Percentiles rank a stretch among this genome's conserved stretches.
Evolutionary conservation across 140 eudicot species (phyloP).

Genomic region (Anethum foeniculum): DNA sequence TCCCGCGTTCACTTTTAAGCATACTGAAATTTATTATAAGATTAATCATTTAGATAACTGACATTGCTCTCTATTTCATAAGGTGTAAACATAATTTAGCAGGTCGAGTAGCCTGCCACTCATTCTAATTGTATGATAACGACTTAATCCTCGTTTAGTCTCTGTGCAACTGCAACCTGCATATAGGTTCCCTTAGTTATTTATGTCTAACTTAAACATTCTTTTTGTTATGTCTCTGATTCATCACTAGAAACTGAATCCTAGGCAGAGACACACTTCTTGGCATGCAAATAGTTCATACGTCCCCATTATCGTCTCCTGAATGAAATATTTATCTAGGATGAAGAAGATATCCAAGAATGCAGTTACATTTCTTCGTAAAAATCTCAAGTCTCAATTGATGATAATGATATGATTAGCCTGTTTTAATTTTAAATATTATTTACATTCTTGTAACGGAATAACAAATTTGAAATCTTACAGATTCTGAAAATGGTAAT

Average conservation of each 20-base stretch:
- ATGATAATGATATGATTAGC: too few species aligned
- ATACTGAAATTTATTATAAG: background rate
- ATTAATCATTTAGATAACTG: background rate
- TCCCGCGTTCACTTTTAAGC: too few species aligned
- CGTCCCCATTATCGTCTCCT: background rate
- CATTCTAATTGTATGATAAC: background rate
- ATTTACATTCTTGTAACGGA: too few species aligned
- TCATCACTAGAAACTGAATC: background rate
- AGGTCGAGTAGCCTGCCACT: background rate
- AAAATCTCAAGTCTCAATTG: too few species aligned
- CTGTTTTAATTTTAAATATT: too few species aligned
- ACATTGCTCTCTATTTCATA: background rate
- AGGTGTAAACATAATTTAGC: background rate
- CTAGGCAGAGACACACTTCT: background rate
- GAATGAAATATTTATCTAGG: too few species aligned
- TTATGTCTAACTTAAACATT: background rate
- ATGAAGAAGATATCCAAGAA: background rate
- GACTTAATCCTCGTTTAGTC: background rate
- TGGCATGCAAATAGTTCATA: background rate
- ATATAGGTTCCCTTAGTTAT: background rate
- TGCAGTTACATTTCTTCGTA: too few species aligned
- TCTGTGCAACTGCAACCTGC: background rate
- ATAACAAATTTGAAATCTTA: too few species aligned
- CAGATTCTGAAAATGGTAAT: too few species aligned
- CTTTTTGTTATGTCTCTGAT: background rate